A percentile compares a stretch with the other conserved stretches of the same genome.
Conservation (phyloP, 1,284 basidiomycete species). For the Rhodofomes roseus region DNA sequence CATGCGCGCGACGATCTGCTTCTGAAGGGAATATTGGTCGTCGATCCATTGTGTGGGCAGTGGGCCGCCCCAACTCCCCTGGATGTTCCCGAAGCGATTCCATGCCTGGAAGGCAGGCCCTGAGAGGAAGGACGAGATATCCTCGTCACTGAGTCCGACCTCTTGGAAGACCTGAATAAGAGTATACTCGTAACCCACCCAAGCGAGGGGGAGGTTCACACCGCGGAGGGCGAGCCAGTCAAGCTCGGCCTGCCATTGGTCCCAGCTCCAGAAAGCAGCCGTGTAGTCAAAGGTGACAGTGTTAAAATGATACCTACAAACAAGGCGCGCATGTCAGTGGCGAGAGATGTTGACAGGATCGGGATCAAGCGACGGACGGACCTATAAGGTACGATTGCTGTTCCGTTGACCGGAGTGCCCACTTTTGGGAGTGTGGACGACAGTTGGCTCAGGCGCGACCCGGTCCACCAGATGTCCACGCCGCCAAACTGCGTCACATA, state of each 20-base stretch:
- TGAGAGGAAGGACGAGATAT: constrained; percentile 34
- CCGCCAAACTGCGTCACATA: constrained; percentile 35
- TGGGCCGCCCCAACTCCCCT: constrained; percentile 36
- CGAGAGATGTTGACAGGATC: background rate
- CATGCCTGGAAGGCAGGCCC: constrained; percentile 42
- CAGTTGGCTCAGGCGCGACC: constrained; percentile 34
- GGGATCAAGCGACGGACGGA: constrained; percentile 12
- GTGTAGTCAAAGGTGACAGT: constrained; percentile 44
- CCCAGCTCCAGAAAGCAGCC: constrained; percentile 37
- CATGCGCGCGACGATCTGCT: constrained; percentile 38
- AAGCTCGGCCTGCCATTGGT: constrained; percentile 39
- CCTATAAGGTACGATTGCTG: constrained; percentile 36
- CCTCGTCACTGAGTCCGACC: constrained; percentile 33
- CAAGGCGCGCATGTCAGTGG: background rate
- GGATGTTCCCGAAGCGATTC: constrained; percentile 42
- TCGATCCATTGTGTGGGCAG: constrained; percentile 36
- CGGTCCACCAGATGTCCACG: constrained; percentile 43
- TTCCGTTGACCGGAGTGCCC: constrained; percentile 28
- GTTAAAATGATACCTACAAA: constrained; percentile 38
- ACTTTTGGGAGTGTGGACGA: constrained; percentile 29
- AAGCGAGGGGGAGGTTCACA: constrained; percentile 40
- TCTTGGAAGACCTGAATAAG: constrained; percentile 37
- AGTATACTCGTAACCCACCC: constrained; percentile 40
- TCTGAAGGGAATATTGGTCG: constrained; percentile 37
- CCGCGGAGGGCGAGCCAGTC: constrained; percentile 45